Evolutionary conservation across 2,329 filamentous ascomycete genomes (phyloP), one percentile per base, ranked within the genome.

Genomic region (Hymenotorrendiella dingleyae): DNA sequence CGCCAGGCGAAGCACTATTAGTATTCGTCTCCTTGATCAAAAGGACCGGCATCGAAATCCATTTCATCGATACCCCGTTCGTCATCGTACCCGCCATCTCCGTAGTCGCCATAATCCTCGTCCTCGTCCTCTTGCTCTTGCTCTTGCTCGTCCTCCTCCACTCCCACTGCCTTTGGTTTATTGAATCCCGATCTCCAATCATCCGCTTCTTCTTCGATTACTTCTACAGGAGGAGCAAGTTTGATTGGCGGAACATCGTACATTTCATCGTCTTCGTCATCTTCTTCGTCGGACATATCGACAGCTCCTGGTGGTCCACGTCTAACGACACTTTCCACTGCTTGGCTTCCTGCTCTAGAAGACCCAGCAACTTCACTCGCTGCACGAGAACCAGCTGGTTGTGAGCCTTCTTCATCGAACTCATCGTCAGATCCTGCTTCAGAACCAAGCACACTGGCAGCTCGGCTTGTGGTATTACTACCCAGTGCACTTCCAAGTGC

Each of bases 381-480:
- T 33, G 16, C 14, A 19, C 12, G 7, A 5, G 8, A 34, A 20
- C 19, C n/a, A 12, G 32, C 11, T 20, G 19, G 17, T 20, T 34
- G 17, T 29, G n/a, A n/a, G n/a, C n/a, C n/a, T n/a, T n/a, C n/a
- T n/a, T n/a, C n/a, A n/a, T n/a, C n/a, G n/a, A n/a, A n/a, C 27
- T 11, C 32, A 12, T 34, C 32, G 32, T 34, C 17, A n/a, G 32
- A 34, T 5, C 32, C 32, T 16, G 28, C 28, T 16, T 16, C 28
- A 34, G 32, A 34, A 7, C 32, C 47, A 50, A 32, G 50, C 48
- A 14, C 44, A 21, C 51, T 55, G 2, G 70, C 76, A 27, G 69
- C 73, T 43, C 60, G 51, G 26, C 59, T 63, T 7, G 64, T 66
- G 0, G 69, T 68, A 10, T 68, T 69, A 19, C 73, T 76, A 0